These are phyloP conservation scores for Coemansia guatemalensis DNA, from an alignment of 192 early-diverging fungal species.

Conservation along the genomic window DNA sequence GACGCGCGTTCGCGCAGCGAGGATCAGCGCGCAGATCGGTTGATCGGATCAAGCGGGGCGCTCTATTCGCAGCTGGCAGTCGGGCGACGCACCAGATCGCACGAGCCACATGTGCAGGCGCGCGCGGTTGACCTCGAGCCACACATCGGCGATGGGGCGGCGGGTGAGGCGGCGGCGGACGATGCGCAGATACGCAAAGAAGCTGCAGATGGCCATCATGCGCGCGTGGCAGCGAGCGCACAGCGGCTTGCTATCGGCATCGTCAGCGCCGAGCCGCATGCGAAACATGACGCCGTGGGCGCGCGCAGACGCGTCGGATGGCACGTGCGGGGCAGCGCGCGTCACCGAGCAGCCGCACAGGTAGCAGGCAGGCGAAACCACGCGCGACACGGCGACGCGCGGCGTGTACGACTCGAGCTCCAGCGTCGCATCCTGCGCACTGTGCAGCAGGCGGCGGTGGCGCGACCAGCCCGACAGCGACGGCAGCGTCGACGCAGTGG, in stretches of 20 bases:
- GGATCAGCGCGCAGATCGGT: neutral
- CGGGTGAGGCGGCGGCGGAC: conserved; percentile 48
- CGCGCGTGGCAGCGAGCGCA: conserved; percentile 39
- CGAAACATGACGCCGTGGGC: conserved; percentile 29
- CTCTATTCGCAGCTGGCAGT: conserved; percentile 27
- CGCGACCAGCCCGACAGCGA: conserved; percentile 40
- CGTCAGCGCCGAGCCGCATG: conserved; percentile 47
- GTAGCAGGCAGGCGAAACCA: conserved; percentile 44
- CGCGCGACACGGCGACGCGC: conserved; percentile 19
- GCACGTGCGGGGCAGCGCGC: conserved; percentile 5
- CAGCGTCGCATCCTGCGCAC: conserved; percentile 43
- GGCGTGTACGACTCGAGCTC: conserved; percentile 44
- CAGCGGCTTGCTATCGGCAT: conserved; percentile 46
- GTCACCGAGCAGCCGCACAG: conserved; percentile 40
- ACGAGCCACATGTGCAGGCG: conserved; percentile 53
- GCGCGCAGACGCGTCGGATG: conserved; percentile 6
- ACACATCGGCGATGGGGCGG: conserved; percentile 48
- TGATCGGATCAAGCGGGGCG: neutral
- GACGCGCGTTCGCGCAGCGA: neutral
- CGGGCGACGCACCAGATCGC: conserved; percentile 41
- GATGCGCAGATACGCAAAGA: conserved; percentile 46
- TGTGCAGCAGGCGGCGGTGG: conserved; percentile 40
- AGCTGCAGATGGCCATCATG: conserved; percentile 52
- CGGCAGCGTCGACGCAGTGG: conserved; percentile 10
- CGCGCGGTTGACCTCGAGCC: conserved; percentile 49